Evolutionary conservation across 1,284 basidiomycete species (phyloP).

Genomic region (Cutaneotrichosporon sp.): DNA sequence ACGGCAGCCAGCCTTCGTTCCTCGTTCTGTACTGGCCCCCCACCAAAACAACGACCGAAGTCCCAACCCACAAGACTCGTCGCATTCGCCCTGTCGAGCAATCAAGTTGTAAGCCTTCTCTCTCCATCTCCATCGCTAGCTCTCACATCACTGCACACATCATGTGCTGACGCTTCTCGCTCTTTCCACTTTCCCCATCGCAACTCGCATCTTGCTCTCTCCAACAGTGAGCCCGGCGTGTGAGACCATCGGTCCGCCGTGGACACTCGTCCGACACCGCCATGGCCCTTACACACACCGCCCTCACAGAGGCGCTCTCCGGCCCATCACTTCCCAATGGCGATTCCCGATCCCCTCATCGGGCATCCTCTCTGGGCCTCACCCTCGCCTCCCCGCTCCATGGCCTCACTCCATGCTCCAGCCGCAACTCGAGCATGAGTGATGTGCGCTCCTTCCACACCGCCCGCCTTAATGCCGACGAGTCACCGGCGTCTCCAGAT

Average conservation of each 20-base stretch:
- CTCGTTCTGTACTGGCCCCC: not conserved
- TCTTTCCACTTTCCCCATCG: not conserved
- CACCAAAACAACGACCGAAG: not conserved
- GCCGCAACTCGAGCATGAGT: slow-evolving; percentile 12
- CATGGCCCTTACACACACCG: slow-evolving; percentile 17
- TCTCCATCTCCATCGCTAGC: not conserved
- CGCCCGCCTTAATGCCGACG: not conserved
- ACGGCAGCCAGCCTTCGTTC: slow-evolving; percentile 1
- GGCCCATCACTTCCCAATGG: slow-evolving; percentile 12
- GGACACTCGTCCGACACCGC: slow-evolving; percentile 15
- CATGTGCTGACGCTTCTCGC: not conserved
- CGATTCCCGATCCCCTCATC: slow-evolving; percentile 2
- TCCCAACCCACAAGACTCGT: not conserved
- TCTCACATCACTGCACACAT: too few species aligned
- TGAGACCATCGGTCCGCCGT: slow-evolving; percentile 5
- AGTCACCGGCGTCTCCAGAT: not conserved
- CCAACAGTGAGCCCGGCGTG: slow-evolving; percentile 4
- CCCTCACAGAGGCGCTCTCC: slow-evolving; percentile 10
- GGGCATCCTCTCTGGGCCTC: not conserved
- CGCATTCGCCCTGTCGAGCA: not conserved
- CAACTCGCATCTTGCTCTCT: not conserved
- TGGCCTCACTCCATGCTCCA: slow-evolving; percentile 14
- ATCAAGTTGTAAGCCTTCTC: not conserved
- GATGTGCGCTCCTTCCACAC: slow-evolving; percentile 11
- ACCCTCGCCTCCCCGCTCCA: slow-evolving; percentile 19